phyloP scores from a whole-genome alignment of 2,329 filamentous ascomycete genomes.

The Penicillium carneum region DNA sequence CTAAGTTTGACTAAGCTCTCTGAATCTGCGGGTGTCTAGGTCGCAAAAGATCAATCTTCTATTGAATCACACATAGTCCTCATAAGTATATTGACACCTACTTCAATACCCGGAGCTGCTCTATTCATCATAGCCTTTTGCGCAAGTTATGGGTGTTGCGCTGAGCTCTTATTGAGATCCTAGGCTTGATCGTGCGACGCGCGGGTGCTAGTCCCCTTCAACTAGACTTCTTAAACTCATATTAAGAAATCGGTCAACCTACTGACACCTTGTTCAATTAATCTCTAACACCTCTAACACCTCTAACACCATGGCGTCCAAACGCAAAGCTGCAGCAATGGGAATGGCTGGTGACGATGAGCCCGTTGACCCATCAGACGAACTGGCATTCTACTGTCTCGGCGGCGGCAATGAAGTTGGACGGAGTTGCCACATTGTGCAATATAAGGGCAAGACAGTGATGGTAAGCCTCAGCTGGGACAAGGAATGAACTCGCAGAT shows the following conservation, averaged over 20 bases:
- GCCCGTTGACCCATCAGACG: conserved; percentile 88
- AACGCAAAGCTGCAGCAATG: conserved; percentile 84
- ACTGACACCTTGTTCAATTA: not conserved
- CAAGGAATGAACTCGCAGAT: not conserved
- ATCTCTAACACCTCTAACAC: conserved; percentile 24
- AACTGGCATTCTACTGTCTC: conserved; percentile 90
- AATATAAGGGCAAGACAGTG: conserved; percentile 99
- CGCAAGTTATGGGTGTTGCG: conserved; percentile 20
- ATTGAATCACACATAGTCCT: conserved; percentile 2
- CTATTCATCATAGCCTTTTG: not conserved
- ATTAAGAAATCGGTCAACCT: not conserved
- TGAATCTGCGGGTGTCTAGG: conserved; percentile 1
- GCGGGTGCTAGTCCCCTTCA: conserved; percentile 14
- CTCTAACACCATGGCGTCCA: conserved; percentile 76
- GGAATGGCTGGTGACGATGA: conserved; percentile 73
- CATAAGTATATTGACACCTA: not conserved
- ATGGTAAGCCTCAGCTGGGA: conserved; percentile 70
- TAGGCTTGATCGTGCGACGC: conserved; percentile 13
- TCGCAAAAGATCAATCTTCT: conserved; percentile 1
- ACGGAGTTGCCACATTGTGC: conserved; percentile 93
- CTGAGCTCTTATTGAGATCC: conserved; percentile 13
- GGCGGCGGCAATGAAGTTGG: conserved; percentile 97
- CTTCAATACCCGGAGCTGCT: not conserved
- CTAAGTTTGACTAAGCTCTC: conserved; percentile 24
- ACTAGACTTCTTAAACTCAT: conserved; percentile 8